Percentiles rank a stretch among this genome's conserved stretches.
These are phyloP conservation scores for Piper longum DNA, from an alignment of 164 flowering plant genomes.

Conservation along the genomic window DNA sequence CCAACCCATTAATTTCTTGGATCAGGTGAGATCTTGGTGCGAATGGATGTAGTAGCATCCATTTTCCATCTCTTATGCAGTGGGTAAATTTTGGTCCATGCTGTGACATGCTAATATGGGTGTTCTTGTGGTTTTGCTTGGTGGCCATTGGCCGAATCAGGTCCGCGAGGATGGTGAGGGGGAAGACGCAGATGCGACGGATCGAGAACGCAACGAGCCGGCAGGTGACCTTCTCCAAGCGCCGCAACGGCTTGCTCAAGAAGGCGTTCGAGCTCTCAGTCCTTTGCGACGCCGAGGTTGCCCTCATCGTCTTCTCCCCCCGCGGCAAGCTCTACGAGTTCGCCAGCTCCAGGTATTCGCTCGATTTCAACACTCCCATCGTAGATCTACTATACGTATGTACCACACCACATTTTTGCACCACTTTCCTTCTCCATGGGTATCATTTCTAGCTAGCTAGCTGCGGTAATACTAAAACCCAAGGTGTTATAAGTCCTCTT, in stretches of 20 bases:
- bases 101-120: background rate
- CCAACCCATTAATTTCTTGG: background rate
- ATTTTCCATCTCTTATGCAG: background rate
- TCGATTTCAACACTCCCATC: too few species aligned
- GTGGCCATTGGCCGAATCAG: background rate
- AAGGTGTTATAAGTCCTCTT: too few species aligned
- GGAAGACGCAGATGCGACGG: slow-evolving; percentile 55
- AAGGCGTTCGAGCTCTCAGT: slow-evolving; percentile 63
- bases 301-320: slow-evolving; percentile 50
- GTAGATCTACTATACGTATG: too few species aligned
- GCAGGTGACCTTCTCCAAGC: slow-evolving; percentile 66
- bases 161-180: slow-evolving; percentile 41
- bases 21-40: background rate
- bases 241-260: slow-evolving; percentile 52
- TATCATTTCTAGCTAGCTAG: too few species aligned
- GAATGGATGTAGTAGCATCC: too few species aligned
- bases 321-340: slow-evolving; percentile 63
- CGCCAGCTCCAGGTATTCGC: slow-evolving; percentile 35
- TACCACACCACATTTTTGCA: too few species aligned
- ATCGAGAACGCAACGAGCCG: slow-evolving; percentile 66
- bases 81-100: background rate
- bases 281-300: slow-evolving; percentile 60
- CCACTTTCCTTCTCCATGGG: too few species aligned
- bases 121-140: background rate
- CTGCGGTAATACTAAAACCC: too few species aligned